Conservation (phyloP, 805 yeast genomes). For the Sugiyamaella mastotermitis region DNA sequence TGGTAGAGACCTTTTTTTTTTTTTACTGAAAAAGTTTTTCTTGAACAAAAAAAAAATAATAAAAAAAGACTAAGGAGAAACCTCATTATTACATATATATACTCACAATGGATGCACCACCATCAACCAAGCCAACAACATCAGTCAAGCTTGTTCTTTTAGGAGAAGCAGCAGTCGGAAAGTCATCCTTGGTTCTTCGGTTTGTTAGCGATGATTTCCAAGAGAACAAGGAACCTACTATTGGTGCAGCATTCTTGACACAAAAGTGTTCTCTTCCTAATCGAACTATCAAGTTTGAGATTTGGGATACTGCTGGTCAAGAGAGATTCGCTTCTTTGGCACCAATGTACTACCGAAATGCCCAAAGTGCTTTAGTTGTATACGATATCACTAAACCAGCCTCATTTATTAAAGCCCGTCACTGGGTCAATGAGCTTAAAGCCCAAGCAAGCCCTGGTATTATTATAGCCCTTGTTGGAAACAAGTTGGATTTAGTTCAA, state of each 20-base stretch:
- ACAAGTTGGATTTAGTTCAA: slow-evolving; percentile 76
- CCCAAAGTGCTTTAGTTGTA: slow-evolving; percentile 94
- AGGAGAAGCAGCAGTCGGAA: slow-evolving; percentile 98
- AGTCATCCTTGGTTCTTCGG: slow-evolving; percentile 84
- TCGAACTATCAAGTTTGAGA: slow-evolving; percentile 71
- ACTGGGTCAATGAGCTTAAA: slow-evolving; percentile 95
- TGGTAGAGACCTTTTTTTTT: too few relatives aligned
- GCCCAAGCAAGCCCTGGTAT: slow-evolving; percentile 93
- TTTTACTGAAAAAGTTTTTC: too few relatives aligned
- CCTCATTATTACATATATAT: too few relatives aligned
- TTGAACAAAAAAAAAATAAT: too few relatives aligned
- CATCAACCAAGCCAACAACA: slow-evolving; percentile 42
- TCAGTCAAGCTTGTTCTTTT: slow-evolving; percentile 84
- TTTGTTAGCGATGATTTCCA: slow-evolving; percentile 94
- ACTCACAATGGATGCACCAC: slow-evolving; percentile 14
- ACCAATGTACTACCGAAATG: slow-evolving; percentile 95
- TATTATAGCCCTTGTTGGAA: slow-evolving; percentile 89
- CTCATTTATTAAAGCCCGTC: slow-evolving; percentile 91
- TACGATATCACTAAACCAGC: slow-evolving; percentile 95
- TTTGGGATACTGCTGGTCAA: slow-evolving; percentile 92
- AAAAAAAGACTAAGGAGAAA: too few relatives aligned
- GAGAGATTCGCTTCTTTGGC: slow-evolving; percentile 94
- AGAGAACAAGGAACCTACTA: slow-evolving; percentile 95
- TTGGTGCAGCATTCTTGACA: slow-evolving; percentile 95
- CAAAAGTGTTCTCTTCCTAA: slow-evolving; percentile 87